A percentile compares a stretch with the other conserved stretches of the same genome.
phyloP scores from a whole-genome alignment of 2,329 filamentous ascomycete species.

The Phyllosticta citribraziliensis region DNA sequence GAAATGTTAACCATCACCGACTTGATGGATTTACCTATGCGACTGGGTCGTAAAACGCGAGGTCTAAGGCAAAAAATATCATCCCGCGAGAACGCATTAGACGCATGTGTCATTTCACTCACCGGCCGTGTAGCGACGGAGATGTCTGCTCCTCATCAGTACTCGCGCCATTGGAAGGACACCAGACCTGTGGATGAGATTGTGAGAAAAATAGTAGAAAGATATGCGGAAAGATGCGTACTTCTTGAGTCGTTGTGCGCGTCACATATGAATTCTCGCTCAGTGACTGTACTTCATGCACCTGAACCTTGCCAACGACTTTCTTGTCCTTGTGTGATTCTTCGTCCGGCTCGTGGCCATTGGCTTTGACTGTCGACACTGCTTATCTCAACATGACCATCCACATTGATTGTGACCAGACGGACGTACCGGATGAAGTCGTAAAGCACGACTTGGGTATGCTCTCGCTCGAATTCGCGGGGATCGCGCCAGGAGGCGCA shows the following conservation, averaged over 20 bases:
- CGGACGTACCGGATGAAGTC: not conserved
- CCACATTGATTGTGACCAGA: not conserved
- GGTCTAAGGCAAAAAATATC: not conserved
- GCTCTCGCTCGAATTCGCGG: not conserved
- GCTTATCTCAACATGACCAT: not conserved
- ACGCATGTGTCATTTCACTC: not conserved
- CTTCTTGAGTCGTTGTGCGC: conserved; percentile 15
- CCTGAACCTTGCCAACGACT: conserved; percentile 11
- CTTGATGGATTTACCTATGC: not conserved
- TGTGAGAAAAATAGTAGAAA: not conserved
- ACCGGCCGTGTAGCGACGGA: conserved; percentile 1
- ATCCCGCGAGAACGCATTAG: not conserved
- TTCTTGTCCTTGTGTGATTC: conserved; percentile 6
- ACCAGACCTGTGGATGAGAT: not conserved
- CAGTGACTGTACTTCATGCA: conserved; percentile 17
- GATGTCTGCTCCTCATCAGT: conserved; percentile 5
- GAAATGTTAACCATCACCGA: not conserved
- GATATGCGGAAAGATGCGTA: not conserved
- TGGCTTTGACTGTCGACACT: conserved; percentile 2
- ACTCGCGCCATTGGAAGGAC: not conserved
- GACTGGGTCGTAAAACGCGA: not conserved
- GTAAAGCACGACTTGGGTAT: not conserved
- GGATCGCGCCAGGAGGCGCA: not conserved
- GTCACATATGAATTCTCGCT: conserved; percentile 20
- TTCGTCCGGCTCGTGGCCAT: not conserved